Base-by-base conservation (phyloP, 2,329 filamentous ascomycete species). In the Nannizziopsis barbatae region DNA sequence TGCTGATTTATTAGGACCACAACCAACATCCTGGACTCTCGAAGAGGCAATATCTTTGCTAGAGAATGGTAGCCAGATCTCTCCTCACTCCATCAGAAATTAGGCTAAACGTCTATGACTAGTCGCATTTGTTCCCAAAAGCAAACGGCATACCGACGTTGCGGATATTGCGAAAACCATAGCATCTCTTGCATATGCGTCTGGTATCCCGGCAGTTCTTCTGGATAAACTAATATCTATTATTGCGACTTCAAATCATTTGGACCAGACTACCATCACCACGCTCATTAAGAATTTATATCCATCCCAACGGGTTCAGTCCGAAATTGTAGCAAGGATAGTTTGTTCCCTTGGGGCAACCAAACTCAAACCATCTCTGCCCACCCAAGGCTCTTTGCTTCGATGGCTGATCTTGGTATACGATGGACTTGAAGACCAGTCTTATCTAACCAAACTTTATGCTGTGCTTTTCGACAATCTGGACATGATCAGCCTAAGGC, bases 371-470 rank as follows among this genome's bases (percentile, higher is more conserved):
- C 83, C 86, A 11, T 79, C 82, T 11, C 72, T 84, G 39, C 71
- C 75, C 39, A 77, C 85, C 0, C 86, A 94, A 65, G 76, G 76
- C 20, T 71, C 80, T 37, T 71, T 93, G 44, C 66, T 93, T 53
- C 81, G 78, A 65, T 94, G 87, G 87, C 71, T 93, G 43, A 75
- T 87, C 49, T 78, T 86, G 66, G 75, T 86, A 2, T 81, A 89
- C 59, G 82, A 87, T 56, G 69, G 82, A 40, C 65, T 92, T 15
- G 79, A 85, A 47, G 75, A 79, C 36, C 74, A 76, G 40, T 70
- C 68, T 5, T 68, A 81, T 7, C 65, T 94, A 42, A 80, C 80
- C 4, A 80, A 79, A 52, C 70, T 83, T 1, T 94, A 93, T 58
- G 73, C 79, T 0, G 77, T 90, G 14, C 65, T 94, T 3, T 94